Base-by-base conservation (phyloP, 202 grass and related monocot species). In the Dendrocalamus latiflorus region DNA sequence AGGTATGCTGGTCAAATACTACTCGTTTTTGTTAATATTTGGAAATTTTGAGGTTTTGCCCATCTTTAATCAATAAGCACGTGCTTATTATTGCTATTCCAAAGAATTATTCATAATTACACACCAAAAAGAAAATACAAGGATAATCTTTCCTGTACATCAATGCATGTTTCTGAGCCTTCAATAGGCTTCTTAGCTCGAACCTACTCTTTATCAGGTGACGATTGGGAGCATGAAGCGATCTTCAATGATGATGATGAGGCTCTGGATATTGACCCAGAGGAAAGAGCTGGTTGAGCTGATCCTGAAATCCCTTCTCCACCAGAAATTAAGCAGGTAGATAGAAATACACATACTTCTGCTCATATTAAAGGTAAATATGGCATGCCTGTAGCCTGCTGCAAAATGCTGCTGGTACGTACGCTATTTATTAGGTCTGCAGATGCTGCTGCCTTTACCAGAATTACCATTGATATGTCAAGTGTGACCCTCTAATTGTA, bases 241-340 rank as follows among this genome's bases (percentile, higher is more conserved):
- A 88, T 68, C 78, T 98, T 98, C 78, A 98, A 90, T 62, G 92
- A 98, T 75, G 95, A 98, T 78, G 95, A 95, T 49, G 95, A 98
- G 74, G 85, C 89, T 62, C 53, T 87, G 48, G 91, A 90, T 42
- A 66, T 90, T 82, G 90, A 95, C 73, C 83, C 83, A 72, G 92
- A 90, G 70, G 87, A 98, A 93, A 81, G 87, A 79, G 64, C 88
- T 82, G 92, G 91, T 81, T 74, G 86, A 68, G 84, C 91, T 72
- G 88, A 93, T 83, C 87, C 86, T 25, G 88, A 98, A 74, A 89
- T 89, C 76, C 92, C 85, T 74, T 85, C 90, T 73, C 89, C 85
- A 50, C 95, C 87, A 56, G 89, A 98, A 85, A 91, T 98, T 91
- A 93, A 95, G 74, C 90, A 98, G 92, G 95, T 95, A 78, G 4